phyloP scores from a whole-genome alignment of 345 rosid genomes.

The Theobroma cacao region DNA sequence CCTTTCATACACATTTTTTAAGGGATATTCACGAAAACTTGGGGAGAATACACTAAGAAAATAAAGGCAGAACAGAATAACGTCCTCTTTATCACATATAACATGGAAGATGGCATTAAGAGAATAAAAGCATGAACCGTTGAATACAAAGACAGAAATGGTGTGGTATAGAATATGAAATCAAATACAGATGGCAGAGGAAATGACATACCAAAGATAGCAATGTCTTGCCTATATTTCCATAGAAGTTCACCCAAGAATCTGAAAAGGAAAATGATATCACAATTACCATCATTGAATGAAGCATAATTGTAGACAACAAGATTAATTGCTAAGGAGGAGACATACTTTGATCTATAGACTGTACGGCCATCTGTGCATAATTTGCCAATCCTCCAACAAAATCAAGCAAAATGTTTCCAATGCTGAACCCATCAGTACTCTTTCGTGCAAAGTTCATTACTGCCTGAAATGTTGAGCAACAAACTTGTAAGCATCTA shows the following conservation, averaged over 20 bases:
- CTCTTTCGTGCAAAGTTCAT: conserved; percentile 86
- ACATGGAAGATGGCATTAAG: neutral
- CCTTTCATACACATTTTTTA: neutral
- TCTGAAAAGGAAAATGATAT: conserved; percentile 35
- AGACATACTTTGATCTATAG: conserved; percentile 75
- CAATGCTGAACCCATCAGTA: conserved; percentile 91
- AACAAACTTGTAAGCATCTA: neutral
- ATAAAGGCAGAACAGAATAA: neutral
- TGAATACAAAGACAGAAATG: neutral
- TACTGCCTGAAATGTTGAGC: conserved; percentile 45
- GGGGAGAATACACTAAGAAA: neutral
- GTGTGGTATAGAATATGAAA: neutral
- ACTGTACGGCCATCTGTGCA: conserved; percentile 69
- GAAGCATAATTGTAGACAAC: neutral
- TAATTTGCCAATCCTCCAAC: conserved; percentile 69
- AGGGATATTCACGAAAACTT: neutral
- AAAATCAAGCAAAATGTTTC: conserved; percentile 86
- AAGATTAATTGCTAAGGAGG: conserved; percentile 8
- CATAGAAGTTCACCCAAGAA: conserved; percentile 97
- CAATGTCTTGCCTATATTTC: conserved; percentile 86
- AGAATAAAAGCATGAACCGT: neutral
- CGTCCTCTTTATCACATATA: neutral
- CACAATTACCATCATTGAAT: conserved; percentile 7
- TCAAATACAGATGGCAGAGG: neutral
- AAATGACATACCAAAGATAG: conserved; percentile 63